Conservation (phyloP, 2,329 filamentous ascomycete genomes). For the Colletotrichum sp. region DNA sequence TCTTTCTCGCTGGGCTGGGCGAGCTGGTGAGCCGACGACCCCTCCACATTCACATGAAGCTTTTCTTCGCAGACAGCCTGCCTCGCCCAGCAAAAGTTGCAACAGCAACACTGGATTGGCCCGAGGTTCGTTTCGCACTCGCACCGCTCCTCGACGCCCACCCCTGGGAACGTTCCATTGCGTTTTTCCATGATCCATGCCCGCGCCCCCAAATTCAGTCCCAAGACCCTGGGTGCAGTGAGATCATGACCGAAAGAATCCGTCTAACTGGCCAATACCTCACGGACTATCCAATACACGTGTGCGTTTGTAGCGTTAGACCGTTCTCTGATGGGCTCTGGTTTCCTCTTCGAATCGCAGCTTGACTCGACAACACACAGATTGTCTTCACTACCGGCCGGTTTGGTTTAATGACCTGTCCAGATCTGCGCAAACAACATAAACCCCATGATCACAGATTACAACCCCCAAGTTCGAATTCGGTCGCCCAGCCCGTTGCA, state of each 20-base stretch:
- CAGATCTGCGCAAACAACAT: background rate
- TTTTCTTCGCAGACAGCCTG: background rate
- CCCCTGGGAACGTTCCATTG: background rate
- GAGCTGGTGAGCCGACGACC: background rate
- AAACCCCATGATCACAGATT: background rate
- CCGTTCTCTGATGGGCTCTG: background rate
- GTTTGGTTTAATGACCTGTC: background rate
- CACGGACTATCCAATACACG: background rate
- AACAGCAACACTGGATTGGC: background rate
- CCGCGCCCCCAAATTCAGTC: background rate
- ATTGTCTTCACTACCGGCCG: background rate
- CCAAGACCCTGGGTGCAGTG: background rate
- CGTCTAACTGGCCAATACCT: background rate
- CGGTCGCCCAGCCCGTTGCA: background rate
- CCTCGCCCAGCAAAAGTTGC: background rate
- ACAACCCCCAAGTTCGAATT: background rate
- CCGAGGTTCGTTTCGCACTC: background rate
- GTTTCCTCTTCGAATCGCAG: background rate
- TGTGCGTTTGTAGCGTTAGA: background rate
- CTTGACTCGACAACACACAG: background rate
- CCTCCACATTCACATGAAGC: slow-evolving; percentile 10
- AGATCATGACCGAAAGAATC: background rate
- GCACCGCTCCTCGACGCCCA: background rate
- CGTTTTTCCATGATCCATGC: background rate
- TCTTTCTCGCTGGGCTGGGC: background rate